Evolutionary conservation across 306 rosid species (phyloP).

Genomic region (Psophocarpus tetragonolobus): DNA sequence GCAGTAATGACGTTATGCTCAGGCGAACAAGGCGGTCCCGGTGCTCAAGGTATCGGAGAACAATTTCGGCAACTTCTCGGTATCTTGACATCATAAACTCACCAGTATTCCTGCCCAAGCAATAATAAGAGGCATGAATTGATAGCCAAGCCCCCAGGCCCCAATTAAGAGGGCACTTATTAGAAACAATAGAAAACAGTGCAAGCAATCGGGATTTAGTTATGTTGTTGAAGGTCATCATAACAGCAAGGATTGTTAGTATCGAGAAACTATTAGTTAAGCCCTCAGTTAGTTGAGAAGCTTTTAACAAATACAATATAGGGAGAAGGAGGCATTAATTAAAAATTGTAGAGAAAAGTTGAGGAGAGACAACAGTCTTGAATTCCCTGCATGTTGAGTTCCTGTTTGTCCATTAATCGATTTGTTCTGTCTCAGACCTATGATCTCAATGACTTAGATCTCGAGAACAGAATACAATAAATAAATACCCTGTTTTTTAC

Average conservation of each 20-base stretch:
- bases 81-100: conserved; percentile 99
- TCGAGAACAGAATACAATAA: not conserved
- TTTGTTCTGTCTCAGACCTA: not conserved
- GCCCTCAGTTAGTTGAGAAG: not conserved
- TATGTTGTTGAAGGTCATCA: not conserved
- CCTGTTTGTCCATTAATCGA: too few species aligned
- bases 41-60: conserved; percentile 88
- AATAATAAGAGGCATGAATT: conserved; percentile 19
- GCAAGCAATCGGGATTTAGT: not conserved
- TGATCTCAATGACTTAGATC: not conserved
- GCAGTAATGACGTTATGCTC: conserved; percentile 95
- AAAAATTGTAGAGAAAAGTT: not conserved
- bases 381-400: not conserved
- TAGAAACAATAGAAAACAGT: not conserved
- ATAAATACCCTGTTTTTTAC: not conserved
- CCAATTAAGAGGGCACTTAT: not conserved
- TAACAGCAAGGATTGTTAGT: not conserved
- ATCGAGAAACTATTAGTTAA: not conserved
- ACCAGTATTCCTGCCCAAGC: conserved; percentile 87
- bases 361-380: not conserved
- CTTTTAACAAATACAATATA: not conserved
- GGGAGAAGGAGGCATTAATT: not conserved
- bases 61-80: conserved; percentile 98
- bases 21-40: conserved; percentile 95
- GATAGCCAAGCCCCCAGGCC: not conserved